Evolutionary conservation across 2,329 filamentous ascomycete genomes (phyloP).

Genomic region (Aspergillus ruber): DNA sequence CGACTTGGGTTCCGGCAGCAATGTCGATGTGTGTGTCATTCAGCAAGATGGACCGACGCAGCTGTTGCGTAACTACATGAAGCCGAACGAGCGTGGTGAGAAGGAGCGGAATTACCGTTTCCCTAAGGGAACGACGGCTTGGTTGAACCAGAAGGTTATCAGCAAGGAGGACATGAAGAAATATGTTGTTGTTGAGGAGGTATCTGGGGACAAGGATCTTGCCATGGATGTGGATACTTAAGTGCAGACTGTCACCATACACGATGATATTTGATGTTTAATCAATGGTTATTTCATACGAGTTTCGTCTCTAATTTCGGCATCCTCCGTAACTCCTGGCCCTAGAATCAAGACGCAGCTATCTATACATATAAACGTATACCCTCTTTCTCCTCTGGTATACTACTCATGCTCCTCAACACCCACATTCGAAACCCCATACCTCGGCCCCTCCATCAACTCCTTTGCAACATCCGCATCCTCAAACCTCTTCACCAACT

Average conservation of each 20-base stretch:
- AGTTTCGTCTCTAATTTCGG: too few relatives aligned
- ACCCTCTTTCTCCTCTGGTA: too few relatives aligned
- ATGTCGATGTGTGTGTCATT: constrained; percentile 95
- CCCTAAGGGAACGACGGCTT: constrained; percentile 83
- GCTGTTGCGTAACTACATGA: constrained; percentile 85
- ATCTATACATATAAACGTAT: too few relatives aligned
- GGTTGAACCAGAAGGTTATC: constrained; percentile 93
- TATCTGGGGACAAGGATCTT: constrained; percentile 61
- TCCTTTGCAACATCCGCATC: constrained; percentile 33
- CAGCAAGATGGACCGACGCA: constrained; percentile 85
- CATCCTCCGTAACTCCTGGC: too few relatives aligned
- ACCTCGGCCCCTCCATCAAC: constrained; percentile 15
- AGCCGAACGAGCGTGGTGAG: constrained; percentile 79
- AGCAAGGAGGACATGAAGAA: constrained; percentile 89
- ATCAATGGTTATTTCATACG: too few relatives aligned
- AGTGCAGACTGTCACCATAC: constrained; percentile 1
- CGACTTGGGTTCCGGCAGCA: constrained; percentile 92
- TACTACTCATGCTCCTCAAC: not conserved
- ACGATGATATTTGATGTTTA: not conserved
- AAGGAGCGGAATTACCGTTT: constrained; percentile 95
- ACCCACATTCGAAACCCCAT: constrained; percentile 8
- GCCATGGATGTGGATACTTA: constrained; percentile 57
- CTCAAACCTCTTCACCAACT: constrained; percentile 39
- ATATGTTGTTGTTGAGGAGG: constrained; percentile 85
- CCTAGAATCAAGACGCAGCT: too few relatives aligned